Evolutionary conservation across 2,329 filamentous ascomycete species (phyloP).

Genomic region (Colletotrichum costaricense): DNA sequence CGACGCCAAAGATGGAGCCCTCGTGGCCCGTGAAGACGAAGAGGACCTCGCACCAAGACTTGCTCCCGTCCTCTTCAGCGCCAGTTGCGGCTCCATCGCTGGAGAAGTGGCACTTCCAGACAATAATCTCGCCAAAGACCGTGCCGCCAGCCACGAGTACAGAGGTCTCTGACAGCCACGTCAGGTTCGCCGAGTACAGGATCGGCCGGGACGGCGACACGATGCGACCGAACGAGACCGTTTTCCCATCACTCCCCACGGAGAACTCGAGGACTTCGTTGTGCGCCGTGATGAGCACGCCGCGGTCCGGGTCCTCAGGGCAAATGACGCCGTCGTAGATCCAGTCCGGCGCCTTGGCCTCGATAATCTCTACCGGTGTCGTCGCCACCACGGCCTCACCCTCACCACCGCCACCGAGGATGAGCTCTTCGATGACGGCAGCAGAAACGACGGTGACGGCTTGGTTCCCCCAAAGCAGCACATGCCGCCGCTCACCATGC

Average conservation of each 20-base stretch:
- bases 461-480: conserved; percentile 79
- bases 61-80: background rate
- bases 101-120: conserved; percentile 79
- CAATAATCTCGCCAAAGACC: conserved; percentile 91
- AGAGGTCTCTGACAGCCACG: conserved; percentile 66
- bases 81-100: background rate
- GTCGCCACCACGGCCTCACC: conserved; percentile 35
- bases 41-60: conserved; percentile 54
- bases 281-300: conserved; percentile 83
- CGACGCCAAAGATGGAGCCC: conserved; percentile 92
- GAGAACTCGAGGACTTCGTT: conserved; percentile 77
- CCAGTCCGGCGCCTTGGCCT: conserved; percentile 75
- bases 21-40: conserved; percentile 78
- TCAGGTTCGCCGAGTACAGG: conserved; percentile 84
- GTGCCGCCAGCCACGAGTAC: conserved; percentile 89
- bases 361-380: conserved; percentile 40
- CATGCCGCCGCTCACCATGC: conserved; percentile 1
- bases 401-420: conserved; percentile 30
- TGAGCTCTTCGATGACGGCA: conserved; percentile 43
- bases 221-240: conserved; percentile 59
- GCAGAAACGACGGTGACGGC: conserved; percentile 59
- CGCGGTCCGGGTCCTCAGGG: conserved; percentile 53
- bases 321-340: conserved; percentile 75
- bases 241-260: conserved; percentile 41
- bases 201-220: conserved; percentile 81